These are phyloP conservation scores for Ceratobasidium sp. DNA, from an alignment of 1,284 basidiomycete genomes.

Conservation along the genomic window DNA sequence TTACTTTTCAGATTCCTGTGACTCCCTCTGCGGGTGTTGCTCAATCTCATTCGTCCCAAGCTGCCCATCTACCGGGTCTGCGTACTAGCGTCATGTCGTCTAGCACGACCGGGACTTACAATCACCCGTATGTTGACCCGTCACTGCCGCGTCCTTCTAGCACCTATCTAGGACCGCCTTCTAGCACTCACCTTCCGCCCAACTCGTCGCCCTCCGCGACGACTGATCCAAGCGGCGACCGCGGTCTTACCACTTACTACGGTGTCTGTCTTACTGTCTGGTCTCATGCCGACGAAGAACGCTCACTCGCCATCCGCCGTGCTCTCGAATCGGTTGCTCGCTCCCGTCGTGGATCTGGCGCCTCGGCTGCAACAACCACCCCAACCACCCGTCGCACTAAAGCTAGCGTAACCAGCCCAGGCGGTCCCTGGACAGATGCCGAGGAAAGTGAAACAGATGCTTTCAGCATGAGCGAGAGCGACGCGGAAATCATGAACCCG, in stretches of 20 bases:
- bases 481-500: slow-evolving; percentile 80
- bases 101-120: slow-evolving; percentile 48
- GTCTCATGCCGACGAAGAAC: slow-evolving; percentile 90
- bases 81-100: slow-evolving; percentile 46
- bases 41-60: slow-evolving; percentile 65
- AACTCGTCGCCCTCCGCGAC: slow-evolving; percentile 43
- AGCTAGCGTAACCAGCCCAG: slow-evolving; percentile 69
- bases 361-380: slow-evolving; percentile 36
- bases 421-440: slow-evolving; percentile 53
- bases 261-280: slow-evolving; percentile 92
- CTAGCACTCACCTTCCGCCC: slow-evolving; percentile 52
- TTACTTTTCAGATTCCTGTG: slow-evolving; percentile 71
- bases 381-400: slow-evolving; percentile 32
- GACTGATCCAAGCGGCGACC: slow-evolving; percentile 44
- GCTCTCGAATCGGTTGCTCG: slow-evolving; percentile 68
- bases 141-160: slow-evolving; percentile 69
- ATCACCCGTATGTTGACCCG: slow-evolving; percentile 43
- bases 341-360: slow-evolving; percentile 41
- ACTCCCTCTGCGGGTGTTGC: slow-evolving; percentile 44
- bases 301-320: slow-evolving; percentile 81
- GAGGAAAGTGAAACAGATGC: slow-evolving; percentile 76
- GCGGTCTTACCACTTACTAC: slow-evolving; percentile 72
- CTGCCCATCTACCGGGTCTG: slow-evolving; percentile 49
- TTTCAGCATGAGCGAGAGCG: slow-evolving; percentile 79
- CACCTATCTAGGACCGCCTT: slow-evolving; percentile 76